phyloP scores from a whole-genome alignment of 2,329 filamentous ascomycete genomes.

The Sordariomycetes sp. region DNA sequence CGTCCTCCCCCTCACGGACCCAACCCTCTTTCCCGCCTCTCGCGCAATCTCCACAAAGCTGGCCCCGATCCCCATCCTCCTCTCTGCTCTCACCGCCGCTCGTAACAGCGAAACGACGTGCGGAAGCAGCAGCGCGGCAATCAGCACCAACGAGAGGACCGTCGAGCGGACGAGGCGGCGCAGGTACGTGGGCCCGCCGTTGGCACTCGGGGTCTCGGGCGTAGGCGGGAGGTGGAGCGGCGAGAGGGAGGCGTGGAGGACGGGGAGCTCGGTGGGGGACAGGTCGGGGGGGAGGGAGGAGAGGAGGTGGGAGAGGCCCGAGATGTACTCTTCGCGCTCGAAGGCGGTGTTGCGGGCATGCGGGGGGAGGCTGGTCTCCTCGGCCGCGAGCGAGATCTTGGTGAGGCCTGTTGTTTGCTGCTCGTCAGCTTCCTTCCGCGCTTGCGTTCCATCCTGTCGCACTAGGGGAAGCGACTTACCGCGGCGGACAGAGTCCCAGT shows the following conservation, averaged over 20 bases:
- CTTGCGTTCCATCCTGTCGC: not conserved
- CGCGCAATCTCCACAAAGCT: not conserved
- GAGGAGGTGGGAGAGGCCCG: constrained; percentile 4
- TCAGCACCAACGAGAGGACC: not conserved
- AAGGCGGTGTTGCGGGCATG: constrained; percentile 1
- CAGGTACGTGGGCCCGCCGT: not conserved
- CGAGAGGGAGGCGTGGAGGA: not conserved
- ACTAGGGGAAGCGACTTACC: not conserved
- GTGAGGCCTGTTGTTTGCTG: not conserved
- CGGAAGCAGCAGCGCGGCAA: not conserved
- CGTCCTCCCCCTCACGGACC: not conserved
- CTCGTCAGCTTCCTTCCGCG: not conserved
- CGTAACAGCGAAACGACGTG: not conserved
- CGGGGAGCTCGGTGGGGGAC: not conserved
- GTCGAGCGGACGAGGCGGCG: constrained; percentile 1
- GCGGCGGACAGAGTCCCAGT: constrained; percentile 4
- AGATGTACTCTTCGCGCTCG: constrained; percentile 3
- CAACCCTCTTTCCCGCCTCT: not conserved
- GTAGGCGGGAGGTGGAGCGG: not conserved
- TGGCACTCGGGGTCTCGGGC: not conserved
- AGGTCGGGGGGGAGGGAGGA: constrained; percentile 1
- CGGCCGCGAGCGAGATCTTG: constrained; percentile 3
- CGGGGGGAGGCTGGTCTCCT: not conserved
- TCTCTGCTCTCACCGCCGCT: not conserved
- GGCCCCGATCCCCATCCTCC: not conserved